Conservation (phyloP, 2,329 filamentous ascomycete species). For the Mariannaea sp. region DNA sequence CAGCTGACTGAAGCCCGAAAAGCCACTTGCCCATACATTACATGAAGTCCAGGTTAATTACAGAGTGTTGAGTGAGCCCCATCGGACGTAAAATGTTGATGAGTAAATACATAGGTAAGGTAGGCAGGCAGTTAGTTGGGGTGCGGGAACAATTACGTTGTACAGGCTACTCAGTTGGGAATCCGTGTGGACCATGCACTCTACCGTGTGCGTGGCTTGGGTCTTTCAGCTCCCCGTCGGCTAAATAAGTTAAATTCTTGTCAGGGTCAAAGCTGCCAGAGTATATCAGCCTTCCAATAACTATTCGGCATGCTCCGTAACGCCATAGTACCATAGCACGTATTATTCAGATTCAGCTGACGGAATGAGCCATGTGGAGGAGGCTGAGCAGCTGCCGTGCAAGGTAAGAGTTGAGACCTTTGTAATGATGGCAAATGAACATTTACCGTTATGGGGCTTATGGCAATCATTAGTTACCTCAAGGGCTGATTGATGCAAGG, state of each 20-base stretch:
- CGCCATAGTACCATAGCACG: no score
- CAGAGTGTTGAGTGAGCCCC: no score
- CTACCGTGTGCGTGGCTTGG: constrained; percentile 13
- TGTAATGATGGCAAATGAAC: constrained; percentile 1
- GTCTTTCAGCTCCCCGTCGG: constrained; percentile 25
- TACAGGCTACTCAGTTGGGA: constrained; percentile 25
- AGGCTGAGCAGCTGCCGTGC: no score
- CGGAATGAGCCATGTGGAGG: no score
- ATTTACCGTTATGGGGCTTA: neutral
- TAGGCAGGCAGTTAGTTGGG: no score
- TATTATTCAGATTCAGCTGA: no score
- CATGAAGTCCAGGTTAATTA: no score
- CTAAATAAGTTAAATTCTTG: neutral
- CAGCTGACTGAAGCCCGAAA: constrained; percentile 2
- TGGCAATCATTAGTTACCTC: neutral
- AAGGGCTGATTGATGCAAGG: neutral
- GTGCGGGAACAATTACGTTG: constrained; percentile 28
- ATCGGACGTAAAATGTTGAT: neutral
- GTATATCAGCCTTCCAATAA: no score
- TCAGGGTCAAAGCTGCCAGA: no score
- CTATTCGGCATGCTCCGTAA: no score
- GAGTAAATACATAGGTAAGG: no score
- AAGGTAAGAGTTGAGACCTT: neutral
- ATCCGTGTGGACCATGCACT: constrained; percentile 24
- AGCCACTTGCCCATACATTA: neutral